A percentile compares a stretch with the other conserved stretches of the same genome.
These are phyloP conservation scores for Didymosphaeria variabile DNA, from an alignment of 2,329 filamentous ascomycete species.

Conservation along the genomic window DNA sequence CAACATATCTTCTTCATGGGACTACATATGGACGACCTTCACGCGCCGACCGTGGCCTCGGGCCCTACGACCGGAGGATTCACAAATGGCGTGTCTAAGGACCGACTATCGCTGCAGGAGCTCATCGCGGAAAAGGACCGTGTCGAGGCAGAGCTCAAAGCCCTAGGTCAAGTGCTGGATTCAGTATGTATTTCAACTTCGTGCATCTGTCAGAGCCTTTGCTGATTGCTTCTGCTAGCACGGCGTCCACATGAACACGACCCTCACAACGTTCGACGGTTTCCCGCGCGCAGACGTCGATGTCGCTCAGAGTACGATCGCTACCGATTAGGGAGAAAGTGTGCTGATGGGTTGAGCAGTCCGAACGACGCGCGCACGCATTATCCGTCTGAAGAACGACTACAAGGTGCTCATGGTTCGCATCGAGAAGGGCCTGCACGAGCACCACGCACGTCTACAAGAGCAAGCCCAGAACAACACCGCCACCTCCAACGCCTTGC, in stretches of 20 bases:
- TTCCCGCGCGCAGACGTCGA: slow-evolving; percentile 94
- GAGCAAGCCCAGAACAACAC: slow-evolving; percentile 56
- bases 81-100: slow-evolving; percentile 68
- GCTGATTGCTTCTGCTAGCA: slow-evolving; percentile 67
- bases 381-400: slow-evolving; percentile 90
- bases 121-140: slow-evolving; percentile 85
- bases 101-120: slow-evolving; percentile 76
- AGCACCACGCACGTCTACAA: slow-evolving; percentile 78
- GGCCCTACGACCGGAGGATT: slow-evolving; percentile 72
- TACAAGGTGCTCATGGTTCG: slow-evolving; percentile 87
- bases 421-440: slow-evolving; percentile 87
- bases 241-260: slow-evolving; percentile 90
- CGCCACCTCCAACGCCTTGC: slow-evolving; percentile 27
- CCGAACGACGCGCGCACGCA: slow-evolving; percentile 88
- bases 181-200: slow-evolving; percentile 67
- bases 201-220: slow-evolving; percentile 11
- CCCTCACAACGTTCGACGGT: slow-evolving; percentile 85
- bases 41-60: slow-evolving; percentile 77
- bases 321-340: slow-evolving; percentile 3
- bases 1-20: slow-evolving; percentile 54
- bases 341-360: slow-evolving; percentile 62
- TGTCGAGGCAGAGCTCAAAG: slow-evolving; percentile 85
- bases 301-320: slow-evolving; percentile 81
- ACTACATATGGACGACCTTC: slow-evolving; percentile 71
- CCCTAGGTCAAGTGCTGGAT: slow-evolving; percentile 84